Conservation (phyloP, 2,329 filamentous ascomycete genomes). For the Gnomoniopsis sp. region DNA sequence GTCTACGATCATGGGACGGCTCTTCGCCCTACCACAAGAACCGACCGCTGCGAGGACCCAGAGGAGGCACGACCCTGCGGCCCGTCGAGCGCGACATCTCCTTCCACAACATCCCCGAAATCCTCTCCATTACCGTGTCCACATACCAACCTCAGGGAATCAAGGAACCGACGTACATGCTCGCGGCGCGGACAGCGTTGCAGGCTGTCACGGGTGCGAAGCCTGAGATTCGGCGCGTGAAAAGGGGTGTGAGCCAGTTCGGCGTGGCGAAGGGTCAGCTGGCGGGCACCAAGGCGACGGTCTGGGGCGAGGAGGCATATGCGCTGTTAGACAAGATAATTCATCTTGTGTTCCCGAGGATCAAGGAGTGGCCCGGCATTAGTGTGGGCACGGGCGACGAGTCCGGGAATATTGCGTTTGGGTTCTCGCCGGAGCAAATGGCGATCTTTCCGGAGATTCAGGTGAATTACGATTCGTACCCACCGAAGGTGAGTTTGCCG, state of each 20-base stretch:
- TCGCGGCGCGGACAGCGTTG: constrained; percentile 78
- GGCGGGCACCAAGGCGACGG: constrained; percentile 71
- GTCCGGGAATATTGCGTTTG: constrained; percentile 82
- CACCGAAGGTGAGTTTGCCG: constrained; percentile 37
- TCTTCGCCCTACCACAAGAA: constrained; percentile 94
- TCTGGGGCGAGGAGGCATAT: constrained; percentile 77
- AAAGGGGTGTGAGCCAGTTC: constrained; percentile 71
- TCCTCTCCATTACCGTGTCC: constrained; percentile 79
- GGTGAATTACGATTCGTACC: constrained; percentile 74
- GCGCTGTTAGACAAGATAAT: constrained; percentile 89
- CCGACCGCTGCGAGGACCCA: constrained; percentile 76
- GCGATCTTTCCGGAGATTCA: constrained; percentile 91
- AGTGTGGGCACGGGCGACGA: constrained; percentile 70
- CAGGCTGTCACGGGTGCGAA: constrained; percentile 82
- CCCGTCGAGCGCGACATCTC: constrained; percentile 70
- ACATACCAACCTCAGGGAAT: constrained; percentile 67
- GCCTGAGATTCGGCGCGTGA: constrained; percentile 66
- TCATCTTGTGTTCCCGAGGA: constrained; percentile 85
- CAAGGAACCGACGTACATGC: constrained; percentile 69
- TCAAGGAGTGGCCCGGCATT: constrained; percentile 90
- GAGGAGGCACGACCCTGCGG: constrained; percentile 70
- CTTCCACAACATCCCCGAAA: constrained; percentile 80
- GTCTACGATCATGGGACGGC: constrained; percentile 81
- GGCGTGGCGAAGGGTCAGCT: constrained; percentile 67
- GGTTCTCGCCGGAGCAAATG: constrained; percentile 71